phyloP scores from a whole-genome alignment of 2,329 filamentous ascomycete species.

The Pseudogymnoascus sp. region DNA sequence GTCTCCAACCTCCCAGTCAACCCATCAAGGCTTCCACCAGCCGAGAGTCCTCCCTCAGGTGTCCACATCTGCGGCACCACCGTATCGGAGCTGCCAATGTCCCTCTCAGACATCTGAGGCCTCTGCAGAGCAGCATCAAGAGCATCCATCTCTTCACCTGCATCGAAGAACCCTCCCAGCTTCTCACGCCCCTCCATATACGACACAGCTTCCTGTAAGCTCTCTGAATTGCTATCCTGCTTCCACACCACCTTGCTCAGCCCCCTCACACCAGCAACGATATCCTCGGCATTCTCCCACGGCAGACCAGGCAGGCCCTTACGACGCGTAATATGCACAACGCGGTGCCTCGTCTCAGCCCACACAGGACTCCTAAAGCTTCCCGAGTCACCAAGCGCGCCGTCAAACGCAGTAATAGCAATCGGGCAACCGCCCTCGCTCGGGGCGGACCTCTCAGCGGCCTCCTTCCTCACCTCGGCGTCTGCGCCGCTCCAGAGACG shows the following conservation, averaged over 20 bases:
- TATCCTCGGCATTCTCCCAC: slow-evolving; percentile 2
- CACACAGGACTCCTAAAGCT: neutral
- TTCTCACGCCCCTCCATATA: neutral
- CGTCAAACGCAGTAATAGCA: neutral
- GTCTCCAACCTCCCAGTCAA: neutral
- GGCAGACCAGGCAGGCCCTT: neutral
- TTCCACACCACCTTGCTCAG: slow-evolving; percentile 1
- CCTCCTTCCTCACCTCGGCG: slow-evolving; percentile 14
- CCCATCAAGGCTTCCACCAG: neutral
- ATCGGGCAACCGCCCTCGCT: neutral
- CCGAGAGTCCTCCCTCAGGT: neutral
- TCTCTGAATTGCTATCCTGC: neutral
- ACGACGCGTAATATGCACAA: neutral
- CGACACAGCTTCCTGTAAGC: neutral
- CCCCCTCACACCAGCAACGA: neutral
- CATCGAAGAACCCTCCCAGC: neutral
- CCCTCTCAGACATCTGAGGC: neutral
- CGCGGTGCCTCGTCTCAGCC: neutral
- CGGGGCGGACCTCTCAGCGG: neutral
- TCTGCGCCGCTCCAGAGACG: slow-evolving; percentile 42
- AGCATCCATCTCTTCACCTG: neutral
- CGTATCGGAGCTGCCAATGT: neutral
- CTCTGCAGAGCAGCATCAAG: neutral
- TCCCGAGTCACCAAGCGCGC: neutral
- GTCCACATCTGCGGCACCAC: neutral